phyloP scores from a whole-genome alignment of 1,139 yeast species.

The Diutina rugosa region DNA sequence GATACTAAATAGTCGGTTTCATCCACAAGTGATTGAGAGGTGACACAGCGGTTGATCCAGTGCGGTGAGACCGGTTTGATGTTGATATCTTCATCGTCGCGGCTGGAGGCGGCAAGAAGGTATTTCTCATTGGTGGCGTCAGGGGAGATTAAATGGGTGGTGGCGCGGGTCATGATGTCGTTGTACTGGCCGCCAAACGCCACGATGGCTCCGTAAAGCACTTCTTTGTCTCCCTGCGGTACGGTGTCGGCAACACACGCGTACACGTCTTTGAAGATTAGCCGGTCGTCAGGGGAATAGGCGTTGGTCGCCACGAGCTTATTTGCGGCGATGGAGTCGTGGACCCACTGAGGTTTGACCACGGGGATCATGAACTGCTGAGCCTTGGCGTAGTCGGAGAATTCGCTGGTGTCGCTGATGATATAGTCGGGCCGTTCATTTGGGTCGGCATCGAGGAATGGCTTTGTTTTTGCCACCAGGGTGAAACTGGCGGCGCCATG shows the following conservation, averaged over 20 bases:
- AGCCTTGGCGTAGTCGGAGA: conserved; percentile 4
- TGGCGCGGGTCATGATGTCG: conserved; percentile 50
- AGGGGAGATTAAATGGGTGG: conserved; percentile 66
- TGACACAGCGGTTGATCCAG: conserved; percentile 67
- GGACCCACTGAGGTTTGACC: conserved; percentile 54
- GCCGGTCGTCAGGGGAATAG: conserved; percentile 57
- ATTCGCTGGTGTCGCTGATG: conserved; percentile 4
- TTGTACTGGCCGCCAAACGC: conserved; percentile 68
- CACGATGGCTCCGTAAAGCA: conserved; percentile 49
- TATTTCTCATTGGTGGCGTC: conserved; percentile 40
- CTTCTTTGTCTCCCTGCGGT: conserved; percentile 48
- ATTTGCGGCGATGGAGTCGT: conserved; percentile 26
- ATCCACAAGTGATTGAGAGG: conserved; percentile 33
- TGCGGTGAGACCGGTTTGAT: conserved; percentile 61
- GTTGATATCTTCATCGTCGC: conserved; percentile 7
- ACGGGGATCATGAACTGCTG: conserved; percentile 47
- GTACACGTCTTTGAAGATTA: conserved; percentile 47
- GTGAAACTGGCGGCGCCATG: background rate
- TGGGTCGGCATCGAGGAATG: background rate
- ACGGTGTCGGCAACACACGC: conserved; percentile 50
- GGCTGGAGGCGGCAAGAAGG: conserved; percentile 25
- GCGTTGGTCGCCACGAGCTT: conserved; percentile 11
- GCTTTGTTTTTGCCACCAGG: background rate
- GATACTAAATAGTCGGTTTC: conserved; percentile 39
- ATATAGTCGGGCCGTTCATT: conserved; percentile 2